phyloP scores from a whole-genome alignment of 352 stramenopile genomes.

The Phytophthora gonapodyides region DNA sequence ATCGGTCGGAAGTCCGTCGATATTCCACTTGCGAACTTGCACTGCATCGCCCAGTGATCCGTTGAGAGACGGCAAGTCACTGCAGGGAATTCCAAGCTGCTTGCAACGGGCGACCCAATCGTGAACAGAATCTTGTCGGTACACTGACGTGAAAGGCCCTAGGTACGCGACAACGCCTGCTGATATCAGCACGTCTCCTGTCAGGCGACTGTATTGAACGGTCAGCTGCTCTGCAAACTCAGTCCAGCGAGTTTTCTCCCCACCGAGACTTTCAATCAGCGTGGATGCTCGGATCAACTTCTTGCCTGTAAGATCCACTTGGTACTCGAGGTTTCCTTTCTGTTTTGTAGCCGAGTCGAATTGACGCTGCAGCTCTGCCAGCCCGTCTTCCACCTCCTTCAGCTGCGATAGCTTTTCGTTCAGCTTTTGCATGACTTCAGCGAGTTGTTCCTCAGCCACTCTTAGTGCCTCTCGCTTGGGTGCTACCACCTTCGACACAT shows the following conservation, averaged over 20 bases:
- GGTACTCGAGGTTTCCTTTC: constrained; percentile 92
- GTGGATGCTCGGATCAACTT: constrained; percentile 93
- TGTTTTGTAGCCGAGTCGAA: constrained; percentile 90
- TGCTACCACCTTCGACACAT: constrained; percentile 92
- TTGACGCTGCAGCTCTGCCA: constrained; percentile 86
- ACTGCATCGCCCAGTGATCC: constrained; percentile 92
- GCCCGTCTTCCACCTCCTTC: constrained; percentile 91
- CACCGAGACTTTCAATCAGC: constrained; percentile 92
- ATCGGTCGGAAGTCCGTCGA: constrained; percentile 94
- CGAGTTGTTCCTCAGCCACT: constrained; percentile 84
- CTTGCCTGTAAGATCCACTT: constrained; percentile 93
- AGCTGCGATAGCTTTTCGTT: constrained; percentile 92
- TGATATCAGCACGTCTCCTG: constrained; percentile 92
- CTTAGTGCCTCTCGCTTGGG: constrained; percentile 91
- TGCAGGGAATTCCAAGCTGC: constrained; percentile 79
- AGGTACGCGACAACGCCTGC: constrained; percentile 93
- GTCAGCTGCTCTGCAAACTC: constrained; percentile 86
- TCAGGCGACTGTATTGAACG: constrained; percentile 89
- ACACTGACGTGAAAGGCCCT: constrained; percentile 92
- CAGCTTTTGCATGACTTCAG: constrained; percentile 89
- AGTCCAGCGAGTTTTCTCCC: constrained; percentile 92
- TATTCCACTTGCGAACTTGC: constrained; percentile 94
- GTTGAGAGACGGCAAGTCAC: constrained; percentile 84
- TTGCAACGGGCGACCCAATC: constrained; percentile 85
- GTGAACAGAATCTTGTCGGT: constrained; percentile 73